Evolutionary conservation across 2,329 filamentous ascomycete genomes (phyloP), one percentile per base, ranked within the genome.

Genomic region (Neofusicoccum laricinum): DNA sequence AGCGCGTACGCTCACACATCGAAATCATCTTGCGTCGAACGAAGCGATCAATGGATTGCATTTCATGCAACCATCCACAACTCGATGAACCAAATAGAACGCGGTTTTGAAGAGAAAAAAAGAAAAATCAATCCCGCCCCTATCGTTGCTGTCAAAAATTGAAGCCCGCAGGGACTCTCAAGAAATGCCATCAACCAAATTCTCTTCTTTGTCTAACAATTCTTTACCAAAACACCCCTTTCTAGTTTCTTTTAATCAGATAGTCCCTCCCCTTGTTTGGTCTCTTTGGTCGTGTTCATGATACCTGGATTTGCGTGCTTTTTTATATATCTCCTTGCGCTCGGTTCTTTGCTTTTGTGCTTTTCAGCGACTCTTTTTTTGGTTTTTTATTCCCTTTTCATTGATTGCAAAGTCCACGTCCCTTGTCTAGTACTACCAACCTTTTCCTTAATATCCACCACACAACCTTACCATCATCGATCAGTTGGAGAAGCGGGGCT

Each of bases 231-330:
- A 45, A 36, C 25, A 59, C 41, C 40, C 34, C 14, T 34, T 58
- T 46, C 14, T 21, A 17, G 30, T 38, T 46, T 36, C 41, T 46
- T 51, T 59, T 46, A 59, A 34, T 59, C 55, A 59, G 41, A 46
- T 59, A 32, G 55, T 59, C 55, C 21, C 55, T n/a, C 21, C 49
- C 32, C 58, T 32, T 32, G 8, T 49, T 46, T 59, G 34, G 34
- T 46, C 32, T 59, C 55, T 32, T 53, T 59, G 25, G 36, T 58
- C 40, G 40, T 46, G 25, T 59, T 59, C 55, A 59, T 59, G 55
- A 59, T 59, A 59, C 55, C 55, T 59, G 55, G 55, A 46, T 59
- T 59, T 59, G 55, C 55, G 55, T 59, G 55, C 30, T 46, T 43
- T 34, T 59, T 36, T 41, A n/a, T 32, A 19, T 34, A 38, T 59